A percentile compares a stretch with the other conserved stretches of the same genome.
These are phyloP conservation scores for Leccinum boreale DNA, from an alignment of 768 basidiomycete species.

Conservation along the genomic window DNA sequence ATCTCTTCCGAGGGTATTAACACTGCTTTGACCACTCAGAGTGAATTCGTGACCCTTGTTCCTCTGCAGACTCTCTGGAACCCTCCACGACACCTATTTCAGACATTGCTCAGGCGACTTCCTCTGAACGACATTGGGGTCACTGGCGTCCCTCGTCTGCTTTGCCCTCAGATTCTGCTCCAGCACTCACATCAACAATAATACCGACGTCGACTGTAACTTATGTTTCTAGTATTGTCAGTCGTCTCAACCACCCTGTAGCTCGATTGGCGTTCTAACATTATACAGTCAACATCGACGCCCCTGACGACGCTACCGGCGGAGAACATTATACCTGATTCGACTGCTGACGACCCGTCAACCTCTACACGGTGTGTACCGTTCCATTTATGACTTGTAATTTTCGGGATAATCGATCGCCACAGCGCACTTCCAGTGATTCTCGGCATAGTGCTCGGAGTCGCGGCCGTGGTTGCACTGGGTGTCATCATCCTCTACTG, in stretches of 20 bases:
- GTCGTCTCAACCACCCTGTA: not conserved
- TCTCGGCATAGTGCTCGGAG: conserved; percentile 8
- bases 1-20: not conserved
- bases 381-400: not conserved
- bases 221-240: not conserved
- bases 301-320: conserved; percentile 1
- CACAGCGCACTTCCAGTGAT: conserved; percentile 12
- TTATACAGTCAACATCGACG: not conserved
- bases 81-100: not conserved
- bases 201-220: not conserved
- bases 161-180: not conserved
- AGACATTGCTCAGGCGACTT: not conserved
- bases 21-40: not conserved
- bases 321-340: not conserved
- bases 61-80: not conserved
- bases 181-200: not conserved
- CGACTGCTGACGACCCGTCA: conserved; percentile 3
- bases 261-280: not conserved
- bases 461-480: conserved; percentile 6
- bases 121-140: not conserved
- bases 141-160: not conserved
- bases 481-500: conserved; percentile 3
- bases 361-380: conserved; percentile 9
- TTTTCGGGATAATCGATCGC: not conserved
- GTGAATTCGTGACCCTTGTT: not conserved